Percentiles rank a stretch among this genome's conserved stretches.
These are phyloP conservation scores for Neocucurbitaria cava DNA, from an alignment of 2,329 filamentous ascomycete genomes.

Conservation along the genomic window DNA sequence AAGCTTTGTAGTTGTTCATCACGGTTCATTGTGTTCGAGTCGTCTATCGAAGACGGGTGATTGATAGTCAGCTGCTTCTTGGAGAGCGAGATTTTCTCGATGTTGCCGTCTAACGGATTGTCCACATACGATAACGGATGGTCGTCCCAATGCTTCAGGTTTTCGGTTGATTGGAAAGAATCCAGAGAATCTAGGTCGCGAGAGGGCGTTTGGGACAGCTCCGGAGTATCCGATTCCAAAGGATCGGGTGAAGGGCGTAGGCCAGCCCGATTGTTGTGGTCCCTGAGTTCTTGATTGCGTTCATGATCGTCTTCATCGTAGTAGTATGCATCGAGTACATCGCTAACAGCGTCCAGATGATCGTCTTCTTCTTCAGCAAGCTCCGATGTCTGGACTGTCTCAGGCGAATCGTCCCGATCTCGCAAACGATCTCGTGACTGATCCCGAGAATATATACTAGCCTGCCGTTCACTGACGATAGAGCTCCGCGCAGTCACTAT, in stretches of 20 bases:
- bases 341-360: conserved; percentile 63
- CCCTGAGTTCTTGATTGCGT: conserved; percentile 15
- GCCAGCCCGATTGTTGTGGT: conserved; percentile 8
- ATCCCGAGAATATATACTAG: conserved; percentile 54
- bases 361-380: conserved; percentile 39
- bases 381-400: conserved; percentile 33
- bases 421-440: conserved; percentile 32
- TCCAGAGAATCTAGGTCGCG: conserved; percentile 32
- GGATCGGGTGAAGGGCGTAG: conserved; percentile 25
- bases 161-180: conserved; percentile 33
- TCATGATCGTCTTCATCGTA: conserved; percentile 56
- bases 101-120: conserved; percentile 10
- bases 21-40: conserved; percentile 8
- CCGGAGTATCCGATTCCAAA: conserved; percentile 32
- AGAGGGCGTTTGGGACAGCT: conserved; percentile 37
- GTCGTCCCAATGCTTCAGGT: conserved; percentile 28
- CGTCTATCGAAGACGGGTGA: conserved; percentile 12
- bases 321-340: conserved; percentile 67
- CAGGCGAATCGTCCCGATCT: conserved; percentile 40
- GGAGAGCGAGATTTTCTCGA: conserved; percentile 7
- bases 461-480: conserved; percentile 61
- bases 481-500: conserved; percentile 81
- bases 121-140: conserved; percentile 9
- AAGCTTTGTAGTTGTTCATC: conserved; percentile 14
- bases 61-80: conserved; percentile 22